phyloP scores from a whole-genome alignment of 495 filamentous ascomycete species.

The Cercophora scortea region DNA sequence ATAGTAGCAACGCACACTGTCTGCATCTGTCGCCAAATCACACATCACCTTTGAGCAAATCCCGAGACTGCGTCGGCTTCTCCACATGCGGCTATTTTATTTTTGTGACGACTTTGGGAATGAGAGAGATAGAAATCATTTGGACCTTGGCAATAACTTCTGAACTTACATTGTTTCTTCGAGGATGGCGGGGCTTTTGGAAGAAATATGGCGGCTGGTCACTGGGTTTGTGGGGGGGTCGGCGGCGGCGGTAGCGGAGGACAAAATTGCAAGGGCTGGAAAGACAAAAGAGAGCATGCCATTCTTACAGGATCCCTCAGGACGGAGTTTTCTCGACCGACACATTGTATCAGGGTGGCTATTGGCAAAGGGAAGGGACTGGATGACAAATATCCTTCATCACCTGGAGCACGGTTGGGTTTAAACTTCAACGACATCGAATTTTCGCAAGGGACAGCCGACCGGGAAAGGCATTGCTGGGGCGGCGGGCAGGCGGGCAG shows the following conservation, averaged over 20 bases:
- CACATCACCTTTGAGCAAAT: constrained; percentile 1
- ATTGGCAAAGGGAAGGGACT: constrained; percentile 1
- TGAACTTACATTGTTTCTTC: constrained; percentile 30
- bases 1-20: constrained; percentile 22
- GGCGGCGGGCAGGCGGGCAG: constrained; percentile 3
- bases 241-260: constrained; percentile 16
- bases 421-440: constrained; percentile 3
- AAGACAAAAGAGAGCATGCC: constrained; percentile 36
- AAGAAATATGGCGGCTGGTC: constrained; percentile 14
- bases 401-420: constrained; percentile 5
- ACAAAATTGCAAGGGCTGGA: constrained; percentile 31
- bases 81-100: constrained; percentile 21
- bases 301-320: constrained; percentile 23
- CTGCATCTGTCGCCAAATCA: constrained; percentile 3
- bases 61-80: constrained; percentile 5
- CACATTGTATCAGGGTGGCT: constrained; percentile 25
- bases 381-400: constrained; percentile 1
- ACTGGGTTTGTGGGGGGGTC: constrained; percentile 16
- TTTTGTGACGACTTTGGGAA: constrained; percentile 15
- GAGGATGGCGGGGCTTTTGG: constrained; percentile 21
- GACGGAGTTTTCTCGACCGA: constrained; percentile 31
- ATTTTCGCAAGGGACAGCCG: neutral
- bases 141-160: constrained; percentile 31
- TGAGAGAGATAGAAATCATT: constrained; percentile 24
- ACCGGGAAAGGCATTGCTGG: constrained; percentile 10